Percentiles rank a stretch among this genome's conserved stretches.
Evolutionary conservation across 1,284 basidiomycete species (phyloP).

Genomic region (Pyrrhoderma noxium): DNA sequence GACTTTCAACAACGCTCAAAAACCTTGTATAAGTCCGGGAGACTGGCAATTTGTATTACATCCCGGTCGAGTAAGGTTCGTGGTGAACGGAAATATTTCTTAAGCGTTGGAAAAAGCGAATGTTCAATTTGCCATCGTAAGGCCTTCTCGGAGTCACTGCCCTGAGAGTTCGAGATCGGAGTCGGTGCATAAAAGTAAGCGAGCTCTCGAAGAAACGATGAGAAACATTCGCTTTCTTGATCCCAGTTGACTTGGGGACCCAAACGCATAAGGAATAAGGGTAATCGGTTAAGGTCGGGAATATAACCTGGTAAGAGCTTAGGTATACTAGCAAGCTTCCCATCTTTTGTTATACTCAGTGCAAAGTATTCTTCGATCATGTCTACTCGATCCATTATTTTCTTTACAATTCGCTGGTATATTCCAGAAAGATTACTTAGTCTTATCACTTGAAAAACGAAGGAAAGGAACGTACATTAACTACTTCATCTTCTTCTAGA

Average conservation of each 20-base stretch:
- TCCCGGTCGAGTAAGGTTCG: conserved; percentile 65
- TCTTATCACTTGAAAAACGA: conserved; percentile 1
- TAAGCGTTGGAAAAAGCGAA: conserved; percentile 76
- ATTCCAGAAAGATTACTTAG: not conserved
- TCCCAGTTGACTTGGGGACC: conserved; percentile 89
- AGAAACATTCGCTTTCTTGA: conserved; percentile 81
- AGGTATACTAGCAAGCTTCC: conserved; percentile 70
- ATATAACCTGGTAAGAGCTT: conserved; percentile 79
- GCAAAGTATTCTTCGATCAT: conserved; percentile 96
- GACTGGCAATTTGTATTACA: conserved; percentile 78
- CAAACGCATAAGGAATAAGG: conserved; percentile 78
- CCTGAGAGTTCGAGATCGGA: conserved; percentile 28
- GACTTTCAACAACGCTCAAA: conserved; percentile 81
- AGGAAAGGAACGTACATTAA: conserved; percentile 48
- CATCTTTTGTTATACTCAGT: conserved; percentile 57
- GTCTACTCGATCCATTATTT: conserved; percentile 54
- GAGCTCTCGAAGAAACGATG: conserved; percentile 79
- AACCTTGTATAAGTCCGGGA: conserved; percentile 85
- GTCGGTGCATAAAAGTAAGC: conserved; percentile 85
- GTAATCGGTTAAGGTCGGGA: conserved; percentile 81
- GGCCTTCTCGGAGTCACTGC: conserved; percentile 38
- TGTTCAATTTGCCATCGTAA: conserved; percentile 84
- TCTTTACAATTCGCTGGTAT: conserved; percentile 50
- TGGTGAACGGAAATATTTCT: conserved; percentile 66
- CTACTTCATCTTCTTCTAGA: conserved; percentile 52